Evolutionary conservation across 2,329 filamentous ascomycete species (phyloP).

Genomic region (Penicillium verrucosum): DNA sequence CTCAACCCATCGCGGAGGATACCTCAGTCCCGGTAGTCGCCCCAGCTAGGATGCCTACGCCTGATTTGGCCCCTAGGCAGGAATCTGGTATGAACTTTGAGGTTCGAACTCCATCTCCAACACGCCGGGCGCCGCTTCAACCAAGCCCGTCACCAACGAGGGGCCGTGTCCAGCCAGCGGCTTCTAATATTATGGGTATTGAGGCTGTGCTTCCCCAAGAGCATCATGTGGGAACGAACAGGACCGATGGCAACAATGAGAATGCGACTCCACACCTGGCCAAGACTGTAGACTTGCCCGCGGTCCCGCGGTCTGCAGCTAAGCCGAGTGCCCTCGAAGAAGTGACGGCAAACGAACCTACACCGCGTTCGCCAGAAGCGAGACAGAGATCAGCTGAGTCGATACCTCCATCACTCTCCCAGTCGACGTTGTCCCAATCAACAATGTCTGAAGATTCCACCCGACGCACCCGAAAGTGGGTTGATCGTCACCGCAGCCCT

Average conservation of each 20-base stretch:
- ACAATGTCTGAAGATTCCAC: constrained; percentile 22
- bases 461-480: constrained; percentile 34
- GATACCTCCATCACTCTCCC: constrained; percentile 8
- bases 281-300: constrained; percentile 17
- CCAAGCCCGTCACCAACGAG: constrained; percentile 21
- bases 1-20: background rate
- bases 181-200: constrained; percentile 5
- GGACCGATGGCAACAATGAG: constrained; percentile 22
- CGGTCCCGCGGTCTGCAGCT: constrained; percentile 20
- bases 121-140: constrained; percentile 19
- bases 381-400: constrained; percentile 15
- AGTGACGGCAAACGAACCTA: constrained; percentile 39
- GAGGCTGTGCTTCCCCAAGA: constrained; percentile 12
- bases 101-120: constrained; percentile 16
- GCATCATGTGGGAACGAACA: background rate
- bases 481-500: constrained; percentile 35
- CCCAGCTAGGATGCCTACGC: constrained; percentile 1
- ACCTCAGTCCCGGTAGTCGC: background rate
- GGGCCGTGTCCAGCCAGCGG: constrained; percentile 10
- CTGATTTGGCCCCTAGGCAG: constrained; percentile 12
- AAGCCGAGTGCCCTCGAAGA: constrained; percentile 38
- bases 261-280: constrained; percentile 19
- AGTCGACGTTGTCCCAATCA: constrained; percentile 4
- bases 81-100: constrained; percentile 12
- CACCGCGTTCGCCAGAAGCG: constrained; percentile 15